A percentile compares a stretch with the other conserved stretches of the same genome.
Evolutionary conservation across 257 asterid genomes (phyloP).

Genomic region (Voacanga thouarsii): DNA sequence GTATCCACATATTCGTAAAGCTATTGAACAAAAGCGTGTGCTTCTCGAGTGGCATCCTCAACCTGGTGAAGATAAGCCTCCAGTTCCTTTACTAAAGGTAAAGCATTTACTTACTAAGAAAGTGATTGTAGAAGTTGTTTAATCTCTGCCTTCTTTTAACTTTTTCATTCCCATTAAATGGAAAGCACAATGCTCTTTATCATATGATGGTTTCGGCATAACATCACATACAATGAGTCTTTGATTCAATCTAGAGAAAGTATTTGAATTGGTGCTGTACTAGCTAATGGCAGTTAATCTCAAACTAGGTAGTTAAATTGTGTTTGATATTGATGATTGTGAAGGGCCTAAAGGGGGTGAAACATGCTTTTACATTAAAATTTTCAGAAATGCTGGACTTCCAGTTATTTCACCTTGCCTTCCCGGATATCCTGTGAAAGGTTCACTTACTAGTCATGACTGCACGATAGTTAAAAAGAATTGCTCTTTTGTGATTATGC

Average conservation of each 20-base stretch:
- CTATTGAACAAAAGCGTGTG: slow-evolving; percentile 60
- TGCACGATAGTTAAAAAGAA: not conserved
- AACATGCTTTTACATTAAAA: not conserved
- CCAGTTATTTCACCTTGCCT: not conserved
- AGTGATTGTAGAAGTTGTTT: not conserved
- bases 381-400: not conserved
- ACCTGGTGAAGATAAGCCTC: slow-evolving; percentile 86
- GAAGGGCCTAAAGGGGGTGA: not conserved
- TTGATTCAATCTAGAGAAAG: not conserved
- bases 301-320: not conserved
- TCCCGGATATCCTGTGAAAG: not conserved
- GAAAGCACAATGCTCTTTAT: not conserved
- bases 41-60: slow-evolving; percentile 98
- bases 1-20: slow-evolving; percentile 90
- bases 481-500: not conserved
- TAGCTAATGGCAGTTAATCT: not conserved
- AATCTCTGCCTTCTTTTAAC: not conserved
- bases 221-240: not conserved
- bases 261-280: not conserved
- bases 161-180: not conserved
- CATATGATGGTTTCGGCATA: not conserved
- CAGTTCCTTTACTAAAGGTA: slow-evolving; percentile 93
- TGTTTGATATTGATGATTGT: not conserved
- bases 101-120: slow-evolving; percentile 1
- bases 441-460: not conserved